These are phyloP conservation scores for Vigna angularis DNA, from an alignment of 306 rosid species.

Conservation along the genomic window DNA sequence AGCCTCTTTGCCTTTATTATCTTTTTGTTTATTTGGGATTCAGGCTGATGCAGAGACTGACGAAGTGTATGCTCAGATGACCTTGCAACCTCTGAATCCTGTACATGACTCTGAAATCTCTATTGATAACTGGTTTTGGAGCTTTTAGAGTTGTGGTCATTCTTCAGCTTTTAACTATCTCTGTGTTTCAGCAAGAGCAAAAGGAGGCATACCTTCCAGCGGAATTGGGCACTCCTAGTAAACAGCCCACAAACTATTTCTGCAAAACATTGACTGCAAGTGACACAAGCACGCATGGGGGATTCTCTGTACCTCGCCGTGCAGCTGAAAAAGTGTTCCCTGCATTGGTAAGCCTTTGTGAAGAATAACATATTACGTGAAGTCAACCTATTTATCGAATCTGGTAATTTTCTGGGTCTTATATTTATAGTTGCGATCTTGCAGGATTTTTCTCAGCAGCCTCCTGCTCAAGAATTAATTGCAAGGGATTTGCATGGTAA, in stretches of 20 bases:
- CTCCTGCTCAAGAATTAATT: constrained; percentile 94
- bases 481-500: constrained; percentile 97
- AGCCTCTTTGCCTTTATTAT: constrained; percentile 28
- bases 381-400: neutral
- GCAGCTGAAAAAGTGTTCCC: constrained; percentile 99
- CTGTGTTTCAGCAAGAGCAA: constrained; percentile 81
- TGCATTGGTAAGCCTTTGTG: constrained; percentile 69
- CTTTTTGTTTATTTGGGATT: constrained; percentile 31
- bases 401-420: constrained; percentile 12
- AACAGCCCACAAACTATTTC: constrained; percentile 94
- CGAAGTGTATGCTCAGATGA: constrained; percentile 96
- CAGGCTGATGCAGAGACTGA: constrained; percentile 96
- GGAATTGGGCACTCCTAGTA: constrained; percentile 85
- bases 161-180: constrained; percentile 38
- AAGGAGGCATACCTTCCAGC: constrained; percentile 93
- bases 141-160: constrained; percentile 24
- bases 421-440: constrained; percentile 24
- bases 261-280: constrained; percentile 98
- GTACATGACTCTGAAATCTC: constrained; percentile 50
- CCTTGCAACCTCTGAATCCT: constrained; percentile 88
- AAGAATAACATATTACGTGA: neutral
- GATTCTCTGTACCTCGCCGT: constrained; percentile 98
- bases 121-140: constrained; percentile 11
- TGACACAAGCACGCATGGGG: constrained; percentile 98
- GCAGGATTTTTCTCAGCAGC: constrained; percentile 95